Conservation (phyloP, 1,284 basidiomycete genomes). For the Termitomyces sp. region DNA sequence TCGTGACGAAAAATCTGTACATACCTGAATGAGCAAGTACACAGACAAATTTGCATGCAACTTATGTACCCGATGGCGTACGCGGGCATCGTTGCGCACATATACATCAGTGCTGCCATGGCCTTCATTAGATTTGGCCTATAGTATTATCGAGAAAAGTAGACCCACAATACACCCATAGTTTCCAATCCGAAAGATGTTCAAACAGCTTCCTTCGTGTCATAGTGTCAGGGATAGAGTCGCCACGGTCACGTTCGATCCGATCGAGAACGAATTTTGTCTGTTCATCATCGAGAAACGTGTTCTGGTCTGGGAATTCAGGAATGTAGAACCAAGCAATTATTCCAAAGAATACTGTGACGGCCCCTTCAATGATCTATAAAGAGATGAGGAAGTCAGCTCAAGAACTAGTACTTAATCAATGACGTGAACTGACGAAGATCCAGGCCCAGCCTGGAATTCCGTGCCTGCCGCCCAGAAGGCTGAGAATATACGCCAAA, state of each 20-base stretch:
- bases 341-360: constrained; percentile 38
- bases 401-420: not conserved
- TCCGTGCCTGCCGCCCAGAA: constrained; percentile 33
- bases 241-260: constrained; percentile 42
- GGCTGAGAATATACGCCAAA: constrained; percentile 37
- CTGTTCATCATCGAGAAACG: constrained; percentile 35
- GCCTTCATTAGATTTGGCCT: constrained; percentile 2
- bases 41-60: not conserved
- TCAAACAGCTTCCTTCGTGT: constrained; percentile 32
- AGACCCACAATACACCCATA: constrained; percentile 38
- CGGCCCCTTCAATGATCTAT: constrained; percentile 41
- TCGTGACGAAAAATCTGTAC: constrained; percentile 38
- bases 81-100: constrained; percentile 40
- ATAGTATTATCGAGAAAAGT: not conserved
- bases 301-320: constrained; percentile 43
- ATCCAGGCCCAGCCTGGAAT: constrained; percentile 46
- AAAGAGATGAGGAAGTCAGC: not conserved
- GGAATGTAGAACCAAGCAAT: constrained; percentile 38
- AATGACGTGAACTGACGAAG: constrained; percentile 31
- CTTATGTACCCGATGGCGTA: constrained; percentile 37
- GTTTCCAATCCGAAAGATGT: constrained; percentile 40
- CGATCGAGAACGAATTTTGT: constrained; percentile 35
- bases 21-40: not conserved
- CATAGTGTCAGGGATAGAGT: constrained; percentile 38
- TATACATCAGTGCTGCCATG: constrained; percentile 36